Evolutionary conservation across 1,284 basidiomycete genomes (phyloP).

Genomic region (Amylostereum chailletii): DNA sequence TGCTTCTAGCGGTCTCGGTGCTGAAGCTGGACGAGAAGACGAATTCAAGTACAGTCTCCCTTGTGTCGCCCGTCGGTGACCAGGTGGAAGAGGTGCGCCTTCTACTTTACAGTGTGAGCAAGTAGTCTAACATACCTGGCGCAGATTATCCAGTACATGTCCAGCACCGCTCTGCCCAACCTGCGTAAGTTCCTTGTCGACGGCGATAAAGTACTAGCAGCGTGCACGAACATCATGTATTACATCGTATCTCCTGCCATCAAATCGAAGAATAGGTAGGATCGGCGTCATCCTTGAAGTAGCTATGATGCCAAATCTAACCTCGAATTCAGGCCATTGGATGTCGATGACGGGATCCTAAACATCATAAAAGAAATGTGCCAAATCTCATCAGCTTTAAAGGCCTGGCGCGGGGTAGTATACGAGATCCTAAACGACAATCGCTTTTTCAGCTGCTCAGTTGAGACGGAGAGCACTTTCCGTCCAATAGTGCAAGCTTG

Average conservation of each 20-base stretch:
- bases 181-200: conserved; percentile 80
- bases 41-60: conserved; percentile 32
- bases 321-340: conserved; percentile 44
- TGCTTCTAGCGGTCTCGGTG: conserved; percentile 22
- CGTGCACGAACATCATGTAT: conserved; percentile 80
- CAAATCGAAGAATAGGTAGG: conserved; percentile 62
- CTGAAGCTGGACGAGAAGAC: conserved; percentile 49
- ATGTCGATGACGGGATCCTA: conserved; percentile 59
- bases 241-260: conserved; percentile 80
- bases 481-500: conserved; percentile 71
- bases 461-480: conserved; percentile 59
- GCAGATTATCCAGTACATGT: conserved; percentile 73
- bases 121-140: conserved; percentile 1
- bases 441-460: conserved; percentile 75
- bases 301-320: conserved; percentile 2
- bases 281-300: neutral
- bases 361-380: conserved; percentile 74
- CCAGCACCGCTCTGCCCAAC: conserved; percentile 63
- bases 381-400: conserved; percentile 69
- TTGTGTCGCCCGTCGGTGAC: conserved; percentile 38
- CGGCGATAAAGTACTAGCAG: conserved; percentile 71
- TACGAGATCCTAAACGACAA: conserved; percentile 80
- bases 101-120: neutral
- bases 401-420: conserved; percentile 80
- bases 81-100: conserved; percentile 41